A percentile compares a stretch with the other conserved stretches of the same genome.
phyloP scores from a whole-genome alignment of 441 rosid species.

The Brassica hybrid region DNA sequence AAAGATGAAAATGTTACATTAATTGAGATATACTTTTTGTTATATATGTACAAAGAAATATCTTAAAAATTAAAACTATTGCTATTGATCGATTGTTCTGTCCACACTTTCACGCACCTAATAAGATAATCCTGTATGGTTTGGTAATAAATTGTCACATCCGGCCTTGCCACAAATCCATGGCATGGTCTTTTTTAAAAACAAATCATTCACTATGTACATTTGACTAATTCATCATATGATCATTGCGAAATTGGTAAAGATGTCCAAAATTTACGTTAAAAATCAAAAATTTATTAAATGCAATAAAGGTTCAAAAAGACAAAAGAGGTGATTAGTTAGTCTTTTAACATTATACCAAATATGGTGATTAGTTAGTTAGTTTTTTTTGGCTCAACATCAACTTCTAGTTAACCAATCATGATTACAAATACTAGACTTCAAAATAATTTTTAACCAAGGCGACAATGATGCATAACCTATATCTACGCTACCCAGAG shows the following conservation, averaged over 20 bases:
- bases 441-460: not conserved
- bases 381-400: not conserved
- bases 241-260: conserved; percentile 24
- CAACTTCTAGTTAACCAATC: not conserved
- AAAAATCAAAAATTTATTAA: not conserved
- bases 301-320: not conserved
- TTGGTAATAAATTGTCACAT: no score
- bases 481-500: no score
- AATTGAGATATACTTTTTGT: no score
- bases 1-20: no score
- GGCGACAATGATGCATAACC: not conserved
- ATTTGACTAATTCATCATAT: not conserved
- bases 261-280: not conserved
- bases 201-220: no score
- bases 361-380: not conserved
- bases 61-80: no score
- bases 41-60: no score
- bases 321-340: not conserved
- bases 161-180: no score
- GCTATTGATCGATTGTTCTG: no score
- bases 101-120: no score
- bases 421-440: not conserved
- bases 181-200: no score
- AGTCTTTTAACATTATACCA: not conserved
- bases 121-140: no score